These are phyloP conservation scores for Talaromyces thailandensis DNA, from an alignment of 495 filamentous ascomycete genomes.

Conservation along the genomic window DNA sequence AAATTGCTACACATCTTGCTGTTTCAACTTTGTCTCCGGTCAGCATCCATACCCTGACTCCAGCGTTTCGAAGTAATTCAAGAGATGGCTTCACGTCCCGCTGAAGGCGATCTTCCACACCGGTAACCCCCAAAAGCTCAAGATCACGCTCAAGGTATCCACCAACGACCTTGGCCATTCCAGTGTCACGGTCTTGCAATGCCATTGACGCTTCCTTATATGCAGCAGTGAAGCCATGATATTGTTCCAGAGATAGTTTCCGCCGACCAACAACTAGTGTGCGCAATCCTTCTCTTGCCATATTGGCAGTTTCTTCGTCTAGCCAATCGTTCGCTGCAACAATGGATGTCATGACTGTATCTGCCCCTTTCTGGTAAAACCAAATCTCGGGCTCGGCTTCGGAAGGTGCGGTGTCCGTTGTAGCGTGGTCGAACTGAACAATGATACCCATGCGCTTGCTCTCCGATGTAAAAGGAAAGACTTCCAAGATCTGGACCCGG, in stretches of 20 bases:
- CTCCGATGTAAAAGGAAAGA: slow-evolving; percentile 97
- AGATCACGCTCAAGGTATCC: slow-evolving; percentile 81
- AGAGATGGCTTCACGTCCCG: slow-evolving; percentile 89
- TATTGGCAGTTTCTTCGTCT: slow-evolving; percentile 96
- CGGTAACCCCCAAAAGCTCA: slow-evolving; percentile 90
- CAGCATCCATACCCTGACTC: slow-evolving; percentile 99
- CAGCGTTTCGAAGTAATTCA: slow-evolving; percentile 91
- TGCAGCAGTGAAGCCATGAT: slow-evolving; percentile 63
- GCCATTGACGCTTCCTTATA: slow-evolving; percentile 75
- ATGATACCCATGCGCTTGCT: slow-evolving; percentile 99
- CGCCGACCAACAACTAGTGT: slow-evolving; percentile 92
- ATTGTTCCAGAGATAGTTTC: slow-evolving; percentile 63
- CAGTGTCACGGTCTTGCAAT: slow-evolving; percentile 67
- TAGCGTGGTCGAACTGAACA: slow-evolving; percentile 62
- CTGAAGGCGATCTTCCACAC: slow-evolving; percentile 95
- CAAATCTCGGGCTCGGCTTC: slow-evolving; percentile 67
- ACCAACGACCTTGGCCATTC: slow-evolving; percentile 69
- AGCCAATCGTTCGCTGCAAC: slow-evolving; percentile 96
- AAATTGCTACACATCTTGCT: slow-evolving; percentile 91
- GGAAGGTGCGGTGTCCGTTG: slow-evolving; percentile 19
- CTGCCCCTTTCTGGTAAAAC: slow-evolving; percentile 98
- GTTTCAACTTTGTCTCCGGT: slow-evolving; percentile 99
- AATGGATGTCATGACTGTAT: slow-evolving; percentile 93
- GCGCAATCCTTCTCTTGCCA: slow-evolving; percentile 92
- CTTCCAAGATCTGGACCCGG: slow-evolving; percentile 80